Evolutionary conservation across 768 basidiomycete genomes (phyloP), one percentile per base, ranked within the genome.

Genomic region (Mycena albidolilacea): DNA sequence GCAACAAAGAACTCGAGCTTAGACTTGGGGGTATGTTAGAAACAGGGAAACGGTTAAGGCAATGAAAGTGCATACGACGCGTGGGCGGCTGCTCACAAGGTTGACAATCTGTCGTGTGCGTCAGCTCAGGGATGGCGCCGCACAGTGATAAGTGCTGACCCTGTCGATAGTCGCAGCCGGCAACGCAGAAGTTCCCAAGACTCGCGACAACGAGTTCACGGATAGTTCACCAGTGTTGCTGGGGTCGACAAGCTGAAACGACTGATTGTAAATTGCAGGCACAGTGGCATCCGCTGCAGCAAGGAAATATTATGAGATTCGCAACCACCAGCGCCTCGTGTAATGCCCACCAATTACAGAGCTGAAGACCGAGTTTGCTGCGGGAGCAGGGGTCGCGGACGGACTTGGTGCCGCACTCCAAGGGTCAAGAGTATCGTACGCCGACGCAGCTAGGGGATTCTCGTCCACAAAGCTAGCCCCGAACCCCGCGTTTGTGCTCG

Each of bases 1-100:
- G 96, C 95, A 12, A 97, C 94, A 80, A 94, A 97, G 85, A 97
- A 97, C 79, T 98, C 97, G 69, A 93, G 90, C 76, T 91, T 95
- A 9, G 95, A 95, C 52, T 54, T 54, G 52, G 7, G 50, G 17
- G 50, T 5, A n/a, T 21, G 52, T 54, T 23, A 54, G 23, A 54
- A 54, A 54, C 21, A 9, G 23, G 23, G 17, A 23, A 30, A 54
- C 30, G 30, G 23, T 3, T 10, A 30, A 54, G 21, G 23, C 11
- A 30, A 54, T 3, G 21, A 17, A 30, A 54, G 52, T 23, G 21
- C 52, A 54, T 54, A 54, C 52, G 46, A 98, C 93, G 63, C 92
- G 88, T 55, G 94, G 88, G 70, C 89, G 88, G 43, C 92, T 92
- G 82, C 94, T 95, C 64, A 96, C 95, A 23, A 97, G 86, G 81